These are phyloP conservation scores for Panus rudis DNA, from an alignment of 768 basidiomycete species.

Conservation along the genomic window DNA sequence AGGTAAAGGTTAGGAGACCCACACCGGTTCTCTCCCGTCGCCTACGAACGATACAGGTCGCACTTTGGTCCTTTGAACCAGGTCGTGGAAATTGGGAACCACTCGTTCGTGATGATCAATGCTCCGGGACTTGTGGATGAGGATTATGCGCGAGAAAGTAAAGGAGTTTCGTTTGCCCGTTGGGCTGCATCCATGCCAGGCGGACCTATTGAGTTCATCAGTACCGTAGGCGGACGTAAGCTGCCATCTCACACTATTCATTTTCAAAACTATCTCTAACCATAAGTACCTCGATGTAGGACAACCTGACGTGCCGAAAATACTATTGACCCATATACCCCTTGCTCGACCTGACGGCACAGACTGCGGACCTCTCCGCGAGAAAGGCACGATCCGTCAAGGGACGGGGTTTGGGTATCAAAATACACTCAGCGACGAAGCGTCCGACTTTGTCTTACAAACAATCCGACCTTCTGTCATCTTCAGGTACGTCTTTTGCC, in stretches of 20 bases:
- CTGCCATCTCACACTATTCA: no score
- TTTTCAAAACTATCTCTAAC: no score
- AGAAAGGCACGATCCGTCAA: constrained; percentile 64
- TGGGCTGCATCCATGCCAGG: constrained; percentile 40
- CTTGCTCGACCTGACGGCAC: constrained; percentile 63
- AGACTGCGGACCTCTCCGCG: constrained; percentile 71
- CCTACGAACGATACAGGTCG: constrained; percentile 48
- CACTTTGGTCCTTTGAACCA: constrained; percentile 75
- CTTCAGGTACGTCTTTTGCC: constrained; percentile 68
- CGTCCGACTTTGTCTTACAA: constrained; percentile 60
- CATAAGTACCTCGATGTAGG: no score
- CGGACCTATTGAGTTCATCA: constrained; percentile 43
- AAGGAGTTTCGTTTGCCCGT: constrained; percentile 32
- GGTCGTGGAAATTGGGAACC: constrained; percentile 56
- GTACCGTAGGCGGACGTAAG: no score
- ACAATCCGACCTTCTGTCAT: constrained; percentile 58
- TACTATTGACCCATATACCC: constrained; percentile 88
- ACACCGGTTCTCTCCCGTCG: constrained; percentile 17
- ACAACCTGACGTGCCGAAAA: no score
- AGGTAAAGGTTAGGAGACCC: constrained; percentile 23
- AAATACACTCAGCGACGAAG: constrained; percentile 68
- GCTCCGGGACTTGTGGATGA: constrained; percentile 71
- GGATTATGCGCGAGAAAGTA: constrained; percentile 43
- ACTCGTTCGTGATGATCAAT: constrained; percentile 68
- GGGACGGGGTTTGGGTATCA: constrained; percentile 79